Evolutionary conservation across 1,284 basidiomycete genomes (phyloP), one percentile per base, ranked within the genome.

Genomic region (Ceratobasidium sp.): DNA sequence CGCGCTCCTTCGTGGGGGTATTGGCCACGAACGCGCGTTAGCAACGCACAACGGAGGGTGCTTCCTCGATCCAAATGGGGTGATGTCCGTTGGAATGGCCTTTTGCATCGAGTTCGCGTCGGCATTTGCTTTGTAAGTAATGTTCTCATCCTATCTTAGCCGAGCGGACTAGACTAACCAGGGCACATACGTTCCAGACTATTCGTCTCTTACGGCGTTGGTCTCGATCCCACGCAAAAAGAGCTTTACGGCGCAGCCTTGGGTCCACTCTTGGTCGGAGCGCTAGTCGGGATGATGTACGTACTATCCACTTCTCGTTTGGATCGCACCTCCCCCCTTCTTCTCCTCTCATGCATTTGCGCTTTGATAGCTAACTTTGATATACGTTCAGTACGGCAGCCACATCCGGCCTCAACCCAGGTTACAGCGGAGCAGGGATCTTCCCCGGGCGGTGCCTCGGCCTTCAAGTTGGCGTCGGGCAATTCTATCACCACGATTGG

Each of bases 361-460:
- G 17, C 29, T 38, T 7, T 47, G 45, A 50, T 70, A 25, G 40
- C 57, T 57, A 43, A 56, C 42, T 34, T 56, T 54, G 40, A 20
- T 40, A 42, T 31, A n/a, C 15, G n/a, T 34, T 13, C 17, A 71
- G 70, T 13, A 69, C 67, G 20, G 68, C 70, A 3, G 31, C 25
- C 5, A 71, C 70, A 64, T 71, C 70, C 25, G 58, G 56, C 32
- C 67, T 71, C 49, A 71, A 69, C 68, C 70, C 70, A 25, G 70
- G 70, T 34, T 71, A 71, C 52, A 71, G 49, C 42, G 70, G 70
- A 17, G 70, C 70, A 55, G 70, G 70, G 2, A 71, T 71, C 31
- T 71, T 69, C 58, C 70, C 70, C n/a, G 70, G 70, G 22, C 56
- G 70, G 22, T 71, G 70, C 57, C 55, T 71, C 40, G 70, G 70